Base-by-base conservation (phyloP, 2,329 filamentous ascomycete species). In the Thermoascus crustaceus region DNA sequence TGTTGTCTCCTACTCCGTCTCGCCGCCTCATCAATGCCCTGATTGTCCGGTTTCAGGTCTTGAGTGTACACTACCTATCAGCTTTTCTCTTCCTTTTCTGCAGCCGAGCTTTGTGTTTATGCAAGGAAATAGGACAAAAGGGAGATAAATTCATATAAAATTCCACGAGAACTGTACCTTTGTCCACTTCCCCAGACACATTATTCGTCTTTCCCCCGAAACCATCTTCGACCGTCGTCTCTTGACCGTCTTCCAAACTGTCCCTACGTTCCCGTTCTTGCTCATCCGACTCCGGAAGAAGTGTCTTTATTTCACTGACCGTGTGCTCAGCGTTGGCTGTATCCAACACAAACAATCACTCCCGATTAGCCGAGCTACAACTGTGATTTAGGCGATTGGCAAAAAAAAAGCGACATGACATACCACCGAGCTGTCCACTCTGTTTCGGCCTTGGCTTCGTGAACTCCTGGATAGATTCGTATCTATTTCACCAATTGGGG, bases 351-450 rank as follows among this genome's bases (percentile, higher is more conserved):
- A 7, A 23, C 25, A 19, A 14, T 8, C 7, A 5, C n/a, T 18
- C 4, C 30, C 14, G 20, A 30, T 22, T 10, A 40, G 22, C 11
- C 24, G 24, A 26, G 6, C n/a, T 11, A 30, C 16, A 30, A 9
- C n/a, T n/a, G n/a, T n/a, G n/a, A n/a, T n/a, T n/a, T n/a, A n/a
- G n/a, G n/a, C n/a, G n/a, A n/a, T n/a, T n/a, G n/a, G n/a, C n/a
- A n/a, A 4, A 21, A 29, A 10, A 29, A 29, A 29, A 29, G 6
- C 8, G 26, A 14, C 9, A 14, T n/a, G 17, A 27, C 51, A 34
- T 60, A 75, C 73, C 58, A 41, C 72, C 71, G 18, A 80, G 52
- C 50, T 78, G 73, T 5, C 76, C 77, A 16, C 66, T 63, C 39
- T 72, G 65, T 46, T 76, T 79, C 10, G 60, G 55, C 34, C 69